phyloP scores from a whole-genome alignment of 2,329 filamentous ascomycete species.

The Cordyceps tenuipes region DNA sequence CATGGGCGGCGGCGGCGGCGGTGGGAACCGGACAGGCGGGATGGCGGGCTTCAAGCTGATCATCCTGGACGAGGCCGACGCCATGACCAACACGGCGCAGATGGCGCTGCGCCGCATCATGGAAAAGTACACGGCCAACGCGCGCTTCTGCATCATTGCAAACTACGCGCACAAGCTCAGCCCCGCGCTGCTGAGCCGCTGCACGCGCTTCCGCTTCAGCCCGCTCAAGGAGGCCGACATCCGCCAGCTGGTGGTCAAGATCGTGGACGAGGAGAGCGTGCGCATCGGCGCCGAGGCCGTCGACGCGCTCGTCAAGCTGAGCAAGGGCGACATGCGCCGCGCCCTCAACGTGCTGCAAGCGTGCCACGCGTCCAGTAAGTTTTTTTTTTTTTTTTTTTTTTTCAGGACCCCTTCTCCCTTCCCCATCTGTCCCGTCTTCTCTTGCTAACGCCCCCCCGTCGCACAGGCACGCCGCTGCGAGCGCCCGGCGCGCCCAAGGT shows the following conservation, averaged over 20 bases:
- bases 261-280: conserved; percentile 79
- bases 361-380: conserved; percentile 81
- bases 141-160: conserved; percentile 94
- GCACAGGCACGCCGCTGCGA: conserved; percentile 57
- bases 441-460: not conserved
- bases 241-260: conserved; percentile 73
- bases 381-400: no score
- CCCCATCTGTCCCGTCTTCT: not conserved
- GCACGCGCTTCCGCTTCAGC: conserved; percentile 91
- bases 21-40: conserved; percentile 22
- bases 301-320: conserved; percentile 75
- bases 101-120: conserved; percentile 96
- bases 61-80: conserved; percentile 96
- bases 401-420: not conserved
- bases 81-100: conserved; percentile 97
- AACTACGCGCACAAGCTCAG: conserved; percentile 99
- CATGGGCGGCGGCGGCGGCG: conserved; percentile 43
- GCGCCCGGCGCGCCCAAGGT: conserved; percentile 51
- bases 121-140: conserved; percentile 99
- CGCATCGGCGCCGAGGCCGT: conserved; percentile 74
- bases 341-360: conserved; percentile 94
- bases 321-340: conserved; percentile 92
- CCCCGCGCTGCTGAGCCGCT: conserved; percentile 82
- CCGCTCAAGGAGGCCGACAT: conserved; percentile 88
- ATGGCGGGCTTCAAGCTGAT: conserved; percentile 88